Evolutionary conservation across 768 basidiomycete genomes (phyloP).

Genomic region (Clitopilus hobsonii): DNA sequence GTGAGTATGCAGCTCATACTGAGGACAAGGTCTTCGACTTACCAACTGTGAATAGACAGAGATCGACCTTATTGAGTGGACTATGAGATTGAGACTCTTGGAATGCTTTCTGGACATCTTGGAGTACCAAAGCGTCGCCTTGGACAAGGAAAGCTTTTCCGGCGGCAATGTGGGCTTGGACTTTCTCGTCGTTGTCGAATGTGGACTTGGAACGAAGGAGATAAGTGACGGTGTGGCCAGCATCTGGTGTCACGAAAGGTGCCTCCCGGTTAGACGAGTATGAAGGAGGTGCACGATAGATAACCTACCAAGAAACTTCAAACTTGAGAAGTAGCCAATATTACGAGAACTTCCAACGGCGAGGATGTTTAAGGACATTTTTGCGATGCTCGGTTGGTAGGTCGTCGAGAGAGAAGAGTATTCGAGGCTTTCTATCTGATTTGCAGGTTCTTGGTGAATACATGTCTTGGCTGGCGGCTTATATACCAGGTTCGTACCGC

Average conservation of each 20-base stretch:
- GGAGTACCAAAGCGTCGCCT: conserved; percentile 55
- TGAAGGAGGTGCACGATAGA: background rate
- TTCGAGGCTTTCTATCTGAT: no score
- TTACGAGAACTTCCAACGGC: conserved; percentile 50
- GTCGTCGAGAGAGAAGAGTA: no score
- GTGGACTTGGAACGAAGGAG: conserved; percentile 48
- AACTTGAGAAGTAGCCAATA: conserved; percentile 45
- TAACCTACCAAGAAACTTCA: conserved; percentile 40
- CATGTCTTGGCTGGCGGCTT: no score
- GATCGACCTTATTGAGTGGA: conserved; percentile 35
- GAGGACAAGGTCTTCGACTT: conserved; percentile 11
- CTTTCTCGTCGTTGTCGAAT: conserved; percentile 49
- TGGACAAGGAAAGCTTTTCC: conserved; percentile 52
- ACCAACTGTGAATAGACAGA: conserved; percentile 62
- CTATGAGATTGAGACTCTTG: conserved; percentile 21
- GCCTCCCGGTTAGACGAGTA: background rate
- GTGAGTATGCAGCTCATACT: conserved; percentile 1
- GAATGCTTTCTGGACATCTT: conserved; percentile 52
- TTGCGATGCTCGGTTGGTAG: no score
- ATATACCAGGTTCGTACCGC: no score
- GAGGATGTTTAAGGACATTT: conserved; percentile 31
- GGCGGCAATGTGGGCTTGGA: conserved; percentile 44
- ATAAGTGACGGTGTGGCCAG: conserved; percentile 59
- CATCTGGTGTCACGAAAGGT: conserved; percentile 28
- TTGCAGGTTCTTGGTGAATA: no score